Conservation (phyloP, 768 basidiomycete species). For the Leucocoprinus leucothites region DNA sequence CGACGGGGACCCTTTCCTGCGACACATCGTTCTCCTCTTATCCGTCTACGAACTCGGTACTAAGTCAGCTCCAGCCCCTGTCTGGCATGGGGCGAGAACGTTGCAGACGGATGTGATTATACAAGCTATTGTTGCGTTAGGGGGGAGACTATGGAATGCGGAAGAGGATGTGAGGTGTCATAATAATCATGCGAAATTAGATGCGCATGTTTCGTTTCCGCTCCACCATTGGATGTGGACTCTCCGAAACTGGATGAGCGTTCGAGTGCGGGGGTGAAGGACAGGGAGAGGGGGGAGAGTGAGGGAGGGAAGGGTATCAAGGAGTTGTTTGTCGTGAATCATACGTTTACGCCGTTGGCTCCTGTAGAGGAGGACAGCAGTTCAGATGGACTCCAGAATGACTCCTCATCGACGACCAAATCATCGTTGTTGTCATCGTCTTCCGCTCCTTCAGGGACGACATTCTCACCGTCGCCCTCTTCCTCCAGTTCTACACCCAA, state of each 20-base stretch:
- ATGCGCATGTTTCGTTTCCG: constrained; percentile 2
- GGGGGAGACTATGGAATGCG: constrained; percentile 53
- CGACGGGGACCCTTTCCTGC: constrained; percentile 21
- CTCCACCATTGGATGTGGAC: constrained; percentile 1
- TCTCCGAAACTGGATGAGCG: neutral
- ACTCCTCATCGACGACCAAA: neutral
- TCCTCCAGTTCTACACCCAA: neutral
- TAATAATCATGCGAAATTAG: neutral
- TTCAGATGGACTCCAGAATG: too few species aligned
- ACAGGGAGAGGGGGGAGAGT: neutral
- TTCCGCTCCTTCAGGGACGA: neutral
- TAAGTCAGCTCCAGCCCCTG: constrained; percentile 36
- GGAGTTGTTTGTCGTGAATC: constrained; percentile 8
- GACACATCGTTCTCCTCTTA: constrained; percentile 53
- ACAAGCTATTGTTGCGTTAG: constrained; percentile 46
- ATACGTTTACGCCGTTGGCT: constrained; percentile 23
- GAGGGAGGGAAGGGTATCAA: neutral
- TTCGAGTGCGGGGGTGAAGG: too few species aligned
- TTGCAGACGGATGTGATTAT: constrained; percentile 58
- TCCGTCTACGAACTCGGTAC: constrained; percentile 53
- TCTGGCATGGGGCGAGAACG: constrained; percentile 47
- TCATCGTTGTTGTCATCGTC: neutral
- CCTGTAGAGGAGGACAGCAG: too few species aligned
- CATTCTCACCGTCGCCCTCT: neutral
- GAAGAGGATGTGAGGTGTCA: constrained; percentile 32